Base-by-base conservation (phyloP, 306 rosid species). In the Sicyos baderoa region DNA sequence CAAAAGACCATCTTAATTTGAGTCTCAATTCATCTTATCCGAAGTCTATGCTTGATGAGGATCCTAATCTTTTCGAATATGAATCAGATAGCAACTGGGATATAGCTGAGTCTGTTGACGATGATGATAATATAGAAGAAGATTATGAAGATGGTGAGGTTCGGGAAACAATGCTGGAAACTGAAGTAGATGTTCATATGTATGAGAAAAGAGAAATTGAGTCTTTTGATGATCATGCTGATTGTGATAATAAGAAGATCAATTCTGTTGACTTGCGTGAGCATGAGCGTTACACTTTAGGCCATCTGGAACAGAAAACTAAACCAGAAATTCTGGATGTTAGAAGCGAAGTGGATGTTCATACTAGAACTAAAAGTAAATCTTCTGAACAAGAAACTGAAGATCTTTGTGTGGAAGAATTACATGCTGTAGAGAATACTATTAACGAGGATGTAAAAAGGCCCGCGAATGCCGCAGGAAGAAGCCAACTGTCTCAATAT, bases 111-210 rank as follows among this genome's bases (percentile, higher is more conserved):
- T 75, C 83, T 61, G 74, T 83, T 54, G 87, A 82, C 68, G 81
- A 76, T 16, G 80, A 84, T 72, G 76, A 40, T 37, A 83, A 54
- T 75, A 79, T 80, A 59, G 85, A 75, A 58, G 91, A 86, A 71
- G 98, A 90, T 72, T 90, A 77, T 73, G 96, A 88, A 82, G 97
- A 93, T 71, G 98, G 96, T 23, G 90, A 93, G 84, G 87, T 93
- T 59, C 80, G 91, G 27, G 99, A 86, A 63, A 80, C 86, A 2
- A 68, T 79, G 62, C 73, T 63, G 69, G 75, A 74, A 44, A 75
- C 83, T 49, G 74, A 78, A 49, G 82, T 53, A 22, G 84, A 80
- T 10, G 45, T 40, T 7, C 45, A 9, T 40, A 40, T 40, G 45
- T 40, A 7, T 40, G 45, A 40, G 81, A 84, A 82, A 83, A 81